Base-by-base conservation (phyloP, 176 grass and related monocot genomes). In the Juncus inflexus region DNA sequence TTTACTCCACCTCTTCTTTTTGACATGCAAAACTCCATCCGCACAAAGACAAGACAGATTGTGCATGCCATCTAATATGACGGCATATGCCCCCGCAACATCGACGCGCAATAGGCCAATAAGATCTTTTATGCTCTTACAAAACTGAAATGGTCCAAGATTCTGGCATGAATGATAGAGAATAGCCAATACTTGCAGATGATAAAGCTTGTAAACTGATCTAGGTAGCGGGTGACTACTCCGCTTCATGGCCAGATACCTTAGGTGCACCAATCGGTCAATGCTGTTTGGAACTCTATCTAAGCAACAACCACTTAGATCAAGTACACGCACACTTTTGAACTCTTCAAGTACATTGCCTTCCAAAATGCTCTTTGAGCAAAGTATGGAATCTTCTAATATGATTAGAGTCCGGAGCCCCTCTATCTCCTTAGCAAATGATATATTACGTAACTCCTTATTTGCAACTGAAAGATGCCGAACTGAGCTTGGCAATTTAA, bases 401-500 rank as follows among this genome's bases (percentile, higher is more conserved):
- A 28, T 50, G 38, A 43, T 40, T 19, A 41, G 14, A 2, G 12
- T 8, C 9, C 59, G 54, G 35, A 45, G 36, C 35, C 60, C 69
- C 5, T 45, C 16, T 61, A 39, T n/a, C n/a, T n/a, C n/a, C n/a
- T n/a, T n/a, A n/a, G n/a, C n/a, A n/a, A n/a, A n/a, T n/a, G n/a
- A n/a, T n/a, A n/a, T n/a, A n/a, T n/a, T n/a, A n/a, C n/a, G n/a
- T n/a, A 42, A n/a, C 28, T 45, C 10, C 53, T 12, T 52, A 52
- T 52, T 52, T 8, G 49, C 12, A 12, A 52, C 2, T 8, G 49
- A 52, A 12, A 52, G 49, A 52, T 52, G 5, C 40, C 76, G 72
- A 60, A 80, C 52, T 10, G 67, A 55, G 12, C 85, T 76, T 40
- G 4, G 42, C n/a, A 79, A 41, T 67, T 55, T 77, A 2, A 67